These are phyloP conservation scores for Pulveroboletus sp. DNA, from an alignment of 768 basidiomycete genomes.

Conservation along the genomic window DNA sequence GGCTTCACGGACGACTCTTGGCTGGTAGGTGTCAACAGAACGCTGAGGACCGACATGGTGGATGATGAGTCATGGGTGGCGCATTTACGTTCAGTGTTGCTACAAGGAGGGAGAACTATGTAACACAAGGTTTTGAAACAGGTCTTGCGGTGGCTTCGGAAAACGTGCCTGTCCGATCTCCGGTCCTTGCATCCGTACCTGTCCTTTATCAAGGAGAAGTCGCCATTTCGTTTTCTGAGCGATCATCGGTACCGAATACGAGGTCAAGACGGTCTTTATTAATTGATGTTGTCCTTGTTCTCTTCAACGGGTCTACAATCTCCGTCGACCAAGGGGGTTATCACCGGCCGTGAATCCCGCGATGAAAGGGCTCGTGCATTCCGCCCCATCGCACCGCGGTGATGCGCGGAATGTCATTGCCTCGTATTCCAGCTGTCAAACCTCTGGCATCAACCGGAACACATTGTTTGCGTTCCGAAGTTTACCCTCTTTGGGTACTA, in stretches of 20 bases:
- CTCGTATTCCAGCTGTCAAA: conserved; percentile 69
- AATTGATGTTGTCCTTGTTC: conserved; percentile 73
- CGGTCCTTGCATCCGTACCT: conserved; percentile 75
- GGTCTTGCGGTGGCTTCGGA: conserved; percentile 88
- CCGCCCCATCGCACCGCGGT: not conserved
- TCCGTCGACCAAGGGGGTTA: conserved; percentile 65
- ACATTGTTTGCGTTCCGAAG: conserved; percentile 79
- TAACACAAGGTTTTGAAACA: conserved; percentile 90
- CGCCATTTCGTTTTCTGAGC: not conserved
- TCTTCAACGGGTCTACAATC: conserved; percentile 78
- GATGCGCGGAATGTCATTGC: conserved; percentile 54
- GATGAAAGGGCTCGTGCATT: no score
- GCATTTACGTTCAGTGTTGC: conserved; percentile 87
- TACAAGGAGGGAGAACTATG: conserved; percentile 83
- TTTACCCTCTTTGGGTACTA: conserved; percentile 92
- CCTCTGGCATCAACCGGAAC: conserved; percentile 70
- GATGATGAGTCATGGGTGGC: conserved; percentile 97
- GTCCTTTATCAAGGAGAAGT: conserved; percentile 73
- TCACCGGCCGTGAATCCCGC: conserved; percentile 77
- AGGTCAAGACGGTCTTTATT: conserved; percentile 85
- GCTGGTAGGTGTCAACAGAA: conserved; percentile 92
- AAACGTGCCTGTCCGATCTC: conserved; percentile 91
- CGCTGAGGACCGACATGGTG: conserved; percentile 90
- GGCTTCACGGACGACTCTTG: conserved; percentile 94
- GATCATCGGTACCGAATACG: not conserved